Evolutionary conservation across 805 yeast species (phyloP).

Genomic region (Starmera dryadoides): DNA sequence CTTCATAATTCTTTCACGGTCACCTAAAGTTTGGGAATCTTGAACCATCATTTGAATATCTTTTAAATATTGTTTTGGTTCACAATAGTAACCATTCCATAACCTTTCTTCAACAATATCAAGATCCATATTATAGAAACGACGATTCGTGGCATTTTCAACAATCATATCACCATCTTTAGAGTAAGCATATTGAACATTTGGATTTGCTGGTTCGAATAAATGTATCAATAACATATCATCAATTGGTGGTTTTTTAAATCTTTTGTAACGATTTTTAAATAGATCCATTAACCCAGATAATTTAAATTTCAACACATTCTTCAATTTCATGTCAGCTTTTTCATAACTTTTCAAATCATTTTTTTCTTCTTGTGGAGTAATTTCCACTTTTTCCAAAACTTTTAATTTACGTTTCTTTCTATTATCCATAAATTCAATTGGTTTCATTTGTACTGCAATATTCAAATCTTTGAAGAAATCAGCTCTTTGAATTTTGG

Average conservation of each 20-base stretch:
- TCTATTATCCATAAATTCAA: conserved; percentile 59
- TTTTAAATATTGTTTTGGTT: conserved; percentile 80
- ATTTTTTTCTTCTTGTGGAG: conserved; percentile 27
- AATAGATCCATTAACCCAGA: conserved; percentile 86
- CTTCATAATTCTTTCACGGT: conserved; percentile 69
- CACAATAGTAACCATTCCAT: conserved; percentile 95
- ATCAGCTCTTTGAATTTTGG: conserved; percentile 35
- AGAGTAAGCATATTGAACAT: conserved; percentile 33
- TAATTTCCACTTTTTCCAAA: conserved; percentile 32
- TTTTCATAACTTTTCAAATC: conserved; percentile 40
- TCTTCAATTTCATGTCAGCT: conserved; percentile 76
- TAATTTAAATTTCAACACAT: conserved; percentile 75
- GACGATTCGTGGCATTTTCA: conserved; percentile 70
- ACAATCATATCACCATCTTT: conserved; percentile 68
- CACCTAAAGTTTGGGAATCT: conserved; percentile 70
- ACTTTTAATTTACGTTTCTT: conserved; percentile 24
- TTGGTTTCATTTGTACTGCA: conserved; percentile 61
- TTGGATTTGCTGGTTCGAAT: conserved; percentile 50
- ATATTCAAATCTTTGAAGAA: conserved; percentile 51
- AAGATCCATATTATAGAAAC: conserved; percentile 81
- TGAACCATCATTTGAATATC: conserved; percentile 80
- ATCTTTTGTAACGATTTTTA: conserved; percentile 80
- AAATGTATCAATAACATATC: conserved; percentile 66
- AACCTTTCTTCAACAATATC: conserved; percentile 90
- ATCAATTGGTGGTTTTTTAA: conserved; percentile 85